Evolutionary conservation across 2,329 filamentous ascomycete species (phyloP).

Genomic region (Arthrobotrys sinensis): DNA sequence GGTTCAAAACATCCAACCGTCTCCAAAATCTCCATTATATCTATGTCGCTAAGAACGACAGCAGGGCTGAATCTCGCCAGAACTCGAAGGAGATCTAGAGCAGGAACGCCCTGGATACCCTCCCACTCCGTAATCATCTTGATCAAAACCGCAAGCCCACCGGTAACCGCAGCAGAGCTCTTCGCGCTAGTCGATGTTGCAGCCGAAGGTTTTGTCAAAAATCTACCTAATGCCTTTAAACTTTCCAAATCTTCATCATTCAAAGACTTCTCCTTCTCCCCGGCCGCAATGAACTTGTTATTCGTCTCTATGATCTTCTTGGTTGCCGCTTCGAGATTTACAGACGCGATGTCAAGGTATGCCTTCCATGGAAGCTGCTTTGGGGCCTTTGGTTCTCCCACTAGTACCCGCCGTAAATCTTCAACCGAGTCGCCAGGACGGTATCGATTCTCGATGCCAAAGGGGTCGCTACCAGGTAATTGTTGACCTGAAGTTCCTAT

Average conservation of each 20-base stretch:
- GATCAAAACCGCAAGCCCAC: slow-evolving; percentile 76
- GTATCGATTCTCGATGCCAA: slow-evolving; percentile 83
- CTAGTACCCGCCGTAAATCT: slow-evolving; percentile 66
- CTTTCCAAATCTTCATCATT: slow-evolving; percentile 79
- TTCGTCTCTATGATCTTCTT: slow-evolving; percentile 85
- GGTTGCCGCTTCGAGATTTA: slow-evolving; percentile 79
- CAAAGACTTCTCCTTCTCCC: slow-evolving; percentile 80
- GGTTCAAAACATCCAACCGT: slow-evolving; percentile 73
- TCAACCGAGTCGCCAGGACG: slow-evolving; percentile 77
- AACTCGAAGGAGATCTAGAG: slow-evolving; percentile 88
- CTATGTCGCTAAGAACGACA: slow-evolving; percentile 75
- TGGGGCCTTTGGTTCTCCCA: slow-evolving; percentile 69
- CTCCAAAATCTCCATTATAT: slow-evolving; percentile 76
- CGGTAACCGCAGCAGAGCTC: slow-evolving; percentile 71
- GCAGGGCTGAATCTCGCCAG: slow-evolving; percentile 78
- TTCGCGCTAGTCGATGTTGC: slow-evolving; percentile 65
- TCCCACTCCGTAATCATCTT: slow-evolving; percentile 86
- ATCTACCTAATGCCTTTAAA: slow-evolving; percentile 75
- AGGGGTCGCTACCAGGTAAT: slow-evolving; percentile 75
- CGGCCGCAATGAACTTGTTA: slow-evolving; percentile 78
- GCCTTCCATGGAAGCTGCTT: slow-evolving; percentile 82
- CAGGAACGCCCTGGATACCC: slow-evolving; percentile 82
- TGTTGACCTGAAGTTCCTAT: slow-evolving; percentile 75
- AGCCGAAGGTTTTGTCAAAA: slow-evolving; percentile 73
- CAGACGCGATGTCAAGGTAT: slow-evolving; percentile 82